Evolutionary conservation across 768 basidiomycete species (phyloP).

Genomic region (Leccinellum rugosiceps): DNA sequence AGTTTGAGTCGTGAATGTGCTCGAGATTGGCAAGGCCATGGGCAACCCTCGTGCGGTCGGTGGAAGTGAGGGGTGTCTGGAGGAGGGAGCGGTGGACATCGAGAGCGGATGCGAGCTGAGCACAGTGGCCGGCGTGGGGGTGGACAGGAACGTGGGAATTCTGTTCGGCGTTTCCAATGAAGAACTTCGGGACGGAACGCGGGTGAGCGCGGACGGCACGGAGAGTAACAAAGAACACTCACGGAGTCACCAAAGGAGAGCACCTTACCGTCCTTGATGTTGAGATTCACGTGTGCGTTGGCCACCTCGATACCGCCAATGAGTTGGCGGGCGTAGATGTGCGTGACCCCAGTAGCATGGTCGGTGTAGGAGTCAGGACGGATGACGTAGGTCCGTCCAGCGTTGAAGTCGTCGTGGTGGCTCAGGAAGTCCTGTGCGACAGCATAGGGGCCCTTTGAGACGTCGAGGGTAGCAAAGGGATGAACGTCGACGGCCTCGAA

Average conservation of each 20-base stretch:
- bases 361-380: conserved; percentile 89
- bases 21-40: conserved; percentile 32
- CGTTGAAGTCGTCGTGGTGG: conserved; percentile 34
- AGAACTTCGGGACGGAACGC: conserved; percentile 54
- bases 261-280: conserved; percentile 80
- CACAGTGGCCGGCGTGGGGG: conserved; percentile 55
- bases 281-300: conserved; percentile 92
- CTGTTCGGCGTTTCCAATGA: conserved; percentile 47
- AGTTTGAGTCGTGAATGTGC: conserved; percentile 56
- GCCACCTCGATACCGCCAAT: conserved; percentile 84
- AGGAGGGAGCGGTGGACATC: conserved; percentile 28
- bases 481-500: conserved; percentile 47
- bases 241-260: conserved; percentile 89
- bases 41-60: conserved; percentile 10
- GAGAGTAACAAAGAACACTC: conserved; percentile 28
- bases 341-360: conserved; percentile 77
- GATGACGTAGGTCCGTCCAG: conserved; percentile 50
- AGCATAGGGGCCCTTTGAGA: conserved; percentile 48
- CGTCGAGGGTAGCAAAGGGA: conserved; percentile 37
- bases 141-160: conserved; percentile 34
- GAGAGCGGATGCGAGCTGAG: conserved; percentile 36
- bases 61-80: conserved; percentile 15
- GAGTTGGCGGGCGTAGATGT: conserved; percentile 84
- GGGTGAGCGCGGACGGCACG: conserved; percentile 10
- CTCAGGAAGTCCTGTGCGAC: conserved; percentile 63